Conservation (phyloP, 345 rosid genomes). For the Brassica rapa region DNA sequence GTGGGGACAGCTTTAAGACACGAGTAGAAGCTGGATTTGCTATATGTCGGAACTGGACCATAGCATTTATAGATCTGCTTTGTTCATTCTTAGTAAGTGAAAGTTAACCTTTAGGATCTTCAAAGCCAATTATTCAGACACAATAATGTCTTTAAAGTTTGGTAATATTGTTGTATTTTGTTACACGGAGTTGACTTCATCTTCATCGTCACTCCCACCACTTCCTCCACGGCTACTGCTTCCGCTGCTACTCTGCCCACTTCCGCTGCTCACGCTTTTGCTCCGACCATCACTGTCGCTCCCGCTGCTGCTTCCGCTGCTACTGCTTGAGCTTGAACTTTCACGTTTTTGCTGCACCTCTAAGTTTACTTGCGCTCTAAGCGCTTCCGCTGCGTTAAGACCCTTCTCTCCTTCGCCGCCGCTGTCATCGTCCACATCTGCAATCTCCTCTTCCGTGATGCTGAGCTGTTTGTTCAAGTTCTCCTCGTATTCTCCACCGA, state of each 20-base stretch:
- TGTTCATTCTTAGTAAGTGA: neutral
- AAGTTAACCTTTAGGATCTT: constrained; percentile 19
- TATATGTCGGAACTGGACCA: constrained; percentile 13
- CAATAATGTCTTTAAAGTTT: neutral
- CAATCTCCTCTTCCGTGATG: constrained; percentile 65
- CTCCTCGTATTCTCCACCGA: constrained; percentile 38
- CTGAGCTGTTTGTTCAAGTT: constrained; percentile 23
- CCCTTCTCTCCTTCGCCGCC: constrained; percentile 58
- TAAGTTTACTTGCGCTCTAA: constrained; percentile 78
- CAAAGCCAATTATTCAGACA: constrained; percentile 23
- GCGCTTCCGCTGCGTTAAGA: constrained; percentile 90
- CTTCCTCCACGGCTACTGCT: constrained; percentile 42
- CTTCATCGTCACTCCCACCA: constrained; percentile 56
- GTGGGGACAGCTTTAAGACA: constrained; percentile 10
- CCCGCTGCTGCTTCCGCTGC: constrained; percentile 68
- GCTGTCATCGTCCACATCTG: constrained; percentile 77
- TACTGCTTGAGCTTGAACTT: constrained; percentile 72
- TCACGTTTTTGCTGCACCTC: constrained; percentile 42
- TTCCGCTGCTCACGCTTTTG: constrained; percentile 45
- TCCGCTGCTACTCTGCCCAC: constrained; percentile 55
- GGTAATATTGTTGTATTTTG: constrained; percentile 17
- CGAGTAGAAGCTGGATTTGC: constrained; percentile 12
- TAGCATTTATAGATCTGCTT: neutral
- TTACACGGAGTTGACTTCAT: constrained; percentile 63
- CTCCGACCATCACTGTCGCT: constrained; percentile 66